phyloP scores from a whole-genome alignment of 2,329 filamentous ascomycete genomes.

The Herpotrichia juniperi region DNA sequence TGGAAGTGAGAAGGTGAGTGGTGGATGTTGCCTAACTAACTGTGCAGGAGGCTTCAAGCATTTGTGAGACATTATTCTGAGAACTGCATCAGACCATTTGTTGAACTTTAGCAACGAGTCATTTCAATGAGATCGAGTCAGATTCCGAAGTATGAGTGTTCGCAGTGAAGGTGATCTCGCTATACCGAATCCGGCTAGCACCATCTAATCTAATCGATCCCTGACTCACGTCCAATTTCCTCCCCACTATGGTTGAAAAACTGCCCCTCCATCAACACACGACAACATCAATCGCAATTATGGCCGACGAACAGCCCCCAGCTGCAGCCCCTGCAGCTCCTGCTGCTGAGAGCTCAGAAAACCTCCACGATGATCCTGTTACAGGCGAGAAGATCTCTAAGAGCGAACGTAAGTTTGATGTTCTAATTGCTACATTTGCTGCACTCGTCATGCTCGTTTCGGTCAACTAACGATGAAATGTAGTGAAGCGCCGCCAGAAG shows the following conservation, averaged over 20 bases:
- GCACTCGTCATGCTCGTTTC: not conserved
- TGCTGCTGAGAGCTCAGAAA: slow-evolving; percentile 48
- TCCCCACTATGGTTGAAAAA: not conserved
- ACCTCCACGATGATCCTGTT: slow-evolving; percentile 87
- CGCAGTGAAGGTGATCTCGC: too few species aligned
- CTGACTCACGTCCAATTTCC: not conserved
- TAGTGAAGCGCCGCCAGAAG: slow-evolving; percentile 97
- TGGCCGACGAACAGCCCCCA: slow-evolving; percentile 40
- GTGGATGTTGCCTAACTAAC: too few species aligned
- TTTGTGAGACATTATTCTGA: too few species aligned
- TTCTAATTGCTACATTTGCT: too few species aligned
- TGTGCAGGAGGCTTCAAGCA: too few species aligned
- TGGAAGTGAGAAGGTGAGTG: too few species aligned
- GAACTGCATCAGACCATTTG: too few species aligned
- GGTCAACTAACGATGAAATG: slow-evolving; percentile 65
- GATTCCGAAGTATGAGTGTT: too few species aligned
- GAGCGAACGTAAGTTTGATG: slow-evolving; percentile 46
- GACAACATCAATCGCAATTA: slow-evolving; percentile 23
- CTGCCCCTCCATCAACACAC: slow-evolving; percentile 5
- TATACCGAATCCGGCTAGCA: not conserved
- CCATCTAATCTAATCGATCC: not conserved
- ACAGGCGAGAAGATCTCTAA: slow-evolving; percentile 80
- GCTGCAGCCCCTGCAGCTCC: slow-evolving; percentile 25
- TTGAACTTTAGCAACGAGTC: too few species aligned
- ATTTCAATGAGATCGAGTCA: too few species aligned